Conservation (phyloP, 306 rosid species). For the Medicago arabica region DNA sequence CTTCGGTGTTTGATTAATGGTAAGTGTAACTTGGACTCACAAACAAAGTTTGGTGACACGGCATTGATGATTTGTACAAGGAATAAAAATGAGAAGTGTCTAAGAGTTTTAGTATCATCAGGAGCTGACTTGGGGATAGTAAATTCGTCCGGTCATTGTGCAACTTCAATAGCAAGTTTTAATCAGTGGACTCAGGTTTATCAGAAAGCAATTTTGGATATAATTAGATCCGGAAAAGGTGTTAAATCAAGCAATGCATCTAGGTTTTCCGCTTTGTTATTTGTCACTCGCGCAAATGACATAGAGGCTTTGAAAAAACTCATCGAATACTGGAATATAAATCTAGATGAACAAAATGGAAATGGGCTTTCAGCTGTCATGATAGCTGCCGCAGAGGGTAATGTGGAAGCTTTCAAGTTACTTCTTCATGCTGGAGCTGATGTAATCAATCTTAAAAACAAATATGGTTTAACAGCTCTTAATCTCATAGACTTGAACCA, state of each 20-base stretch:
- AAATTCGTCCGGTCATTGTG: conserved; percentile 52
- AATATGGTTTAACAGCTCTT: conserved; percentile 51
- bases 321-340: conserved; percentile 34
- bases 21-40: conserved; percentile 56
- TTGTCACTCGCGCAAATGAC: conserved; percentile 53
- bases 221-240: conserved; percentile 45
- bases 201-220: conserved; percentile 45
- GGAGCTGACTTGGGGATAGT: conserved; percentile 66
- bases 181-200: conserved; percentile 52
- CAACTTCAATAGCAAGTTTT: conserved; percentile 51
- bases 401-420: conserved; percentile 54
- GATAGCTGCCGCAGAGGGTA: conserved; percentile 54
- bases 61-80: conserved; percentile 58
- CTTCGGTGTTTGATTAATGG: conserved; percentile 46
- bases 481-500: conserved; percentile 46
- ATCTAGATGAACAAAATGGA: conserved; percentile 61
- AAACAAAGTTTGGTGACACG: conserved; percentile 56
- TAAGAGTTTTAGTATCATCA: conserved; percentile 56
- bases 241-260: conserved; percentile 52
- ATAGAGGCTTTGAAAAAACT: conserved; percentile 57
- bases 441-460: conserved; percentile 50
- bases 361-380: conserved; percentile 69
- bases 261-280: conserved; percentile 51
- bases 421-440: conserved; percentile 65
- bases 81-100: conserved; percentile 52